phyloP scores from a whole-genome alignment of 257 asterid genomes.

The Nicotiana undulata region DNA sequence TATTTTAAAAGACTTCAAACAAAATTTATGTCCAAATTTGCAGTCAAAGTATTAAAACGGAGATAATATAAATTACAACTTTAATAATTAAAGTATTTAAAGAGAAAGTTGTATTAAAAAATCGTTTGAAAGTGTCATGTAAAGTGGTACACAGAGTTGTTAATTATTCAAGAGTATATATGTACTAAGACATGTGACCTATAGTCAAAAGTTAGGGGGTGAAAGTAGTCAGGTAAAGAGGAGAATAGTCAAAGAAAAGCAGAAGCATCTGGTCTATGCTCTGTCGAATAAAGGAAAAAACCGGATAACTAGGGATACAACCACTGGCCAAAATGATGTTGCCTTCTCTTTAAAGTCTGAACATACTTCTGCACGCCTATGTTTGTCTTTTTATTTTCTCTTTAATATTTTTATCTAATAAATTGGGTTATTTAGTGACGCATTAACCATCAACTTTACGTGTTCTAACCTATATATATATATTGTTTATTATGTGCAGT shows the following conservation, averaged over 20 bases:
- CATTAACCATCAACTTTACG: too few relatives aligned
- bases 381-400: not conserved
- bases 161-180: not conserved
- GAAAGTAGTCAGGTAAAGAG: not conserved
- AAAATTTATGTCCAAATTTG: too few relatives aligned
- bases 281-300: not conserved
- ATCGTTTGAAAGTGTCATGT: not conserved
- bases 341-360: not conserved
- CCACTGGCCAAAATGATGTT: slow-evolving; percentile 24
- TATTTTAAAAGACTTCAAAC: too few relatives aligned
- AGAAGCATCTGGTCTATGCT: not conserved
- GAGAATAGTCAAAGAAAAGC: not conserved
- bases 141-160: not conserved
- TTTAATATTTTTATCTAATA: not conserved
- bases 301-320: not conserved
- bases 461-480: too few relatives aligned
- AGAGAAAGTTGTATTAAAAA: not conserved
- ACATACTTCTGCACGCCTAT: slow-evolving; percentile 42
- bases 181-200: not conserved
- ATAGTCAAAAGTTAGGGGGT: not conserved
- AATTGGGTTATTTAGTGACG: too few relatives aligned
- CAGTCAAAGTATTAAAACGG: too few relatives aligned
- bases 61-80: not conserved
- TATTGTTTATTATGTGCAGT: too few relatives aligned
- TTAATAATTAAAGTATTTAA: too few relatives aligned